Evolutionary conservation across 306 rosid genomes (phyloP), one percentile per base, ranked within the genome.

Genomic region (Ormosia semicastrata): DNA sequence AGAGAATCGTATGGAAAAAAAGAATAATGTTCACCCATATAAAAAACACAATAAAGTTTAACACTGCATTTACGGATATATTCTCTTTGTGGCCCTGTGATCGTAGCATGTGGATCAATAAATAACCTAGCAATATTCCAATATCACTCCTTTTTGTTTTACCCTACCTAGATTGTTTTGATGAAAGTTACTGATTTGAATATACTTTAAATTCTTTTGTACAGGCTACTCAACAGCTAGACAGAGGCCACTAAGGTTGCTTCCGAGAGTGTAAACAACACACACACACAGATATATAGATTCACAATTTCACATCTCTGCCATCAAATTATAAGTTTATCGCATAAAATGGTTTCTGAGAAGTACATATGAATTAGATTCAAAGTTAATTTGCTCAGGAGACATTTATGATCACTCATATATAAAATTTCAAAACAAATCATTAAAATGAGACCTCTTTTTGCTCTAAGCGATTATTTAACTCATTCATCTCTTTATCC

Each of bases 401-500:
- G 66, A 46, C 56, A 64, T 50, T 59, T 54, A 67, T 32, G 68
- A 66, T 43, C 47, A 69, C 56, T 52, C 57, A 2, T 56, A 70
- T 46, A 54, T 58, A 73, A 8, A 67, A 68, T 40, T 49, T 63
- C 58, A 49, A 36, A 71, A 64, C 40, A 54, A 69, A 75, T 70
- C 68, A 62, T 18, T 73, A 68, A 77, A 83, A 71, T 57, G 58
- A 65, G 71, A 93, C 97, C 97, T 93, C 97, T 89, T 93, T 93
- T 82, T 89, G 94, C 88, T 89, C 95, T 85, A 93, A 87, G 76
- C 89, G 86, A 77, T 88, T 85, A 84, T 93, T 93, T 54, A 93
- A 89, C 81, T 91, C 97, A 52, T 82, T 86, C 89, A 93, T 82
- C 87, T 89, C 95, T 79, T 87, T 82, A 71, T 91, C 97, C 97